Evolutionary conservation across 192 early-diverging fungal genomes (phyloP).

Genomic region (Coemansia erecta): DNA sequence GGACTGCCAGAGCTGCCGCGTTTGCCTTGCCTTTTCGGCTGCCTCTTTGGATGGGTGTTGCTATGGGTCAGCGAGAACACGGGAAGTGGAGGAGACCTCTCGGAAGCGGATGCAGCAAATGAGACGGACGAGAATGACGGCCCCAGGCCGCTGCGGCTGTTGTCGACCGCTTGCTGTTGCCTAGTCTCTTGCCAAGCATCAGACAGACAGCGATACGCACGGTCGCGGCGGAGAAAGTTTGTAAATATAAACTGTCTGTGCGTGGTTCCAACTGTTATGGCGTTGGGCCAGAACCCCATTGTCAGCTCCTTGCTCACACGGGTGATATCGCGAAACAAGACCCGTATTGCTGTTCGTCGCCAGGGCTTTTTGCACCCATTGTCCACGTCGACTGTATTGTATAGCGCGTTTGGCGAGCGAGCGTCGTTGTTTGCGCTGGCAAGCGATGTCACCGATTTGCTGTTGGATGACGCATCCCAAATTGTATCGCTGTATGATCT

Average conservation of each 20-base stretch:
- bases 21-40: not conserved
- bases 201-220: conserved; percentile 21
- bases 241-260: conserved; percentile 46
- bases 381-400: not conserved
- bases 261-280: conserved; percentile 30
- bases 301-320: conserved; percentile 47
- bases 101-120: not conserved
- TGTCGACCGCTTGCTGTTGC: not conserved
- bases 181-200: conserved; percentile 14
- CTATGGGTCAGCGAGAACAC: too few relatives aligned
- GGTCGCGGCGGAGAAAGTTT: conserved; percentile 45
- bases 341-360: conserved; percentile 32
- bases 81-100: too few relatives aligned
- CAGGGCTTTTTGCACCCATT: conserved; percentile 14
- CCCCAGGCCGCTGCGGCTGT: too few relatives aligned
- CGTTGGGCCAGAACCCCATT: conserved; percentile 48
- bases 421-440: not conserved
- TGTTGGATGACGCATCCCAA: not conserved
- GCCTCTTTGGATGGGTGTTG: too few relatives aligned
- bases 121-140: too few relatives aligned
- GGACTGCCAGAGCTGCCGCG: not conserved
- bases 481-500: not conserved
- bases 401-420: too few relatives aligned
- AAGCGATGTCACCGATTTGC: conserved; percentile 5
- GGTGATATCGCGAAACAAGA: conserved; percentile 35